These are phyloP conservation scores for Lagerstroemia speciosa DNA, from an alignment of 345 rosid species.

Conservation along the genomic window DNA sequence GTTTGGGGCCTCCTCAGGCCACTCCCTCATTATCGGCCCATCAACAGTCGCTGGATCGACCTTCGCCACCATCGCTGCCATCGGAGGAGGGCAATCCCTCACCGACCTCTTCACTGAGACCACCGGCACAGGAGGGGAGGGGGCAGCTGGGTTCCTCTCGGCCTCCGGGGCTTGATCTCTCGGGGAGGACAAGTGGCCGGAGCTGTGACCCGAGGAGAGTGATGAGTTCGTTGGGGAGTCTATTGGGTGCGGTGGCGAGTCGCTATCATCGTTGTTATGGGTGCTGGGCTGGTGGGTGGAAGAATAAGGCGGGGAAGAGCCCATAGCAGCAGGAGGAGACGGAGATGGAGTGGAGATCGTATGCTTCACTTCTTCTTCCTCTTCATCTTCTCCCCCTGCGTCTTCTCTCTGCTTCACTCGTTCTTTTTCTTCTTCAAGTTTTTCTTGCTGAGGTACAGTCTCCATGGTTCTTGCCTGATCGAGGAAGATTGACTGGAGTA, in stretches of 20 bases:
- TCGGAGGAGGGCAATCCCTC: constrained; percentile 5
- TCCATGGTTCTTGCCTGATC: not conserved
- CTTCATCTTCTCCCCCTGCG: not conserved
- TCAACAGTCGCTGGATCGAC: constrained; percentile 13
- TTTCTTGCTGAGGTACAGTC: not conserved
- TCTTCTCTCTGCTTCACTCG: not conserved
- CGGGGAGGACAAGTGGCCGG: constrained; percentile 39
- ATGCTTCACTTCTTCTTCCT: not conserved
- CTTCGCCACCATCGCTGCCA: not conserved
- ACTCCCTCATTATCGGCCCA: constrained; percentile 17
- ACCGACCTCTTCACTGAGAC: constrained; percentile 12
- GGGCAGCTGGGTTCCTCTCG: constrained; percentile 4
- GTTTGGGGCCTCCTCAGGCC: not conserved
- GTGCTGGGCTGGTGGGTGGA: constrained; percentile 3
- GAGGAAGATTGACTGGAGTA: not conserved
- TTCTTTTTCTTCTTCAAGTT: not conserved
- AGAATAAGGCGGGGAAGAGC: constrained; percentile 8
- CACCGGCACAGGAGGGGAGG: constrained; percentile 10
- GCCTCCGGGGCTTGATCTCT: constrained; percentile 2
- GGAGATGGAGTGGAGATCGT: not conserved
- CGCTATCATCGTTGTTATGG: constrained; percentile 17
- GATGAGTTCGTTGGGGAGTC: constrained; percentile 33
- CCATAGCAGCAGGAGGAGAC: constrained; percentile 4
- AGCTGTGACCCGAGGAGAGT: constrained; percentile 22
- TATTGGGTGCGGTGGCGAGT: constrained; percentile 20